phyloP scores from a whole-genome alignment of 2,329 filamentous ascomycete genomes.

The Venturia oleaginea region DNA sequence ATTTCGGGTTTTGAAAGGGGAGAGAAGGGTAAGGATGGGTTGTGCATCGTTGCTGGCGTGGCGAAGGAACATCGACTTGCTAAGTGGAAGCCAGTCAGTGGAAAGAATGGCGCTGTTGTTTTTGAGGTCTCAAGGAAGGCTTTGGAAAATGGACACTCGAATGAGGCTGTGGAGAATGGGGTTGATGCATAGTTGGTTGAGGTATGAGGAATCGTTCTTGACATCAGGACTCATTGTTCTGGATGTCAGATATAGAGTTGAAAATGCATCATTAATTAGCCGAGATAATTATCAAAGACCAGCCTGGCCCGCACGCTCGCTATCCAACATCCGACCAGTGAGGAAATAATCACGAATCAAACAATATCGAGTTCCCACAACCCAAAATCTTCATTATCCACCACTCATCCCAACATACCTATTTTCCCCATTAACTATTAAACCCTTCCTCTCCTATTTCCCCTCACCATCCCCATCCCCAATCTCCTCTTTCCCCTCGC shows the following conservation, averaged over 20 bases:
- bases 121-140: conserved; percentile 2
- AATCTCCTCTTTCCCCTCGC: background rate
- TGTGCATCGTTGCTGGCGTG: conserved; percentile 78
- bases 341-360: background rate
- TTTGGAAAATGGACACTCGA: background rate
- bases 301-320: background rate
- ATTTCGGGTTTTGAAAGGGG: conserved; percentile 81
- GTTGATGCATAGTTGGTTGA: background rate
- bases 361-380: no score
- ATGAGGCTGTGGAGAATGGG: background rate
- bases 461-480: background rate
- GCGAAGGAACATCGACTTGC: conserved; percentile 81
- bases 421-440: background rate
- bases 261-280: background rate
- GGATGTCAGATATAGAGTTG: background rate
- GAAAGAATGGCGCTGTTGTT: conserved; percentile 15
- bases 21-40: conserved; percentile 59
- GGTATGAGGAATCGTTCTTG: background rate
- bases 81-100: conserved; percentile 59
- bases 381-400: background rate
- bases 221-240: background rate
- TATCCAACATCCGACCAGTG: background rate
- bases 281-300: background rate
- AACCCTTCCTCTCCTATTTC: background rate
- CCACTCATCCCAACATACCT: background rate